Evolutionary conservation across 768 basidiomycete genomes (phyloP).

Genomic region (Leccinum longicurvipes): DNA sequence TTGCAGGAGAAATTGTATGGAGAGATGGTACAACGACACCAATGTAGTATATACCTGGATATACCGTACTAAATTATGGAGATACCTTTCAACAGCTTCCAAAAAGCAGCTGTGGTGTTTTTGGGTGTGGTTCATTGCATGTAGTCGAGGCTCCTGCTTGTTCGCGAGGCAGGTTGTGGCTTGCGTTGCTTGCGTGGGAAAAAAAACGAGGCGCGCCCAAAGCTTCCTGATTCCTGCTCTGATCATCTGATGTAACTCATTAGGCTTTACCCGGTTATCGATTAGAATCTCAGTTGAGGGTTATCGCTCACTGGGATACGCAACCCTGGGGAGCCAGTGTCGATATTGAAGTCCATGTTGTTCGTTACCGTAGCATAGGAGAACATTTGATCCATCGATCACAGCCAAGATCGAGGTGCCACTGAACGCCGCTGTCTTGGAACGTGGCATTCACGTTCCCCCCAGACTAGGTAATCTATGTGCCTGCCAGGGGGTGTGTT

Average conservation of each 20-base stretch:
- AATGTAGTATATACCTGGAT: not conserved
- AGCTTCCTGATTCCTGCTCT: conserved; percentile 62
- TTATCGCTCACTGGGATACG: conserved; percentile 89
- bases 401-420: not conserved
- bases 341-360: not conserved
- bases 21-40: not conserved
- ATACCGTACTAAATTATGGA: conserved; percentile 25
- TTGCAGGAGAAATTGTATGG: not conserved
- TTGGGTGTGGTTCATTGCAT: conserved; percentile 97
- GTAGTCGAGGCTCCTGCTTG: conserved; percentile 97
- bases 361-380: not conserved
- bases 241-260: conserved; percentile 84
- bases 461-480: not conserved
- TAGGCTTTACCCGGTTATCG: conserved; percentile 88
- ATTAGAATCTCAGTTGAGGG: conserved; percentile 91
- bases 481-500: not conserved
- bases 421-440: not conserved
- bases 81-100: conserved; percentile 81
- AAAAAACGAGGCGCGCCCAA: conserved; percentile 52
- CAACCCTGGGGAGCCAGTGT: conserved; percentile 48
- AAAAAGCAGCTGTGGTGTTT: conserved; percentile 81
- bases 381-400: not conserved
- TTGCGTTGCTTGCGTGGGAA: not conserved
- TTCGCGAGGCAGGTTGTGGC: conserved; percentile 59
- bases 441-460: not conserved